Base-by-base conservation (phyloP, 257 asterid genomes). In the Fraxinus cuspidata region DNA sequence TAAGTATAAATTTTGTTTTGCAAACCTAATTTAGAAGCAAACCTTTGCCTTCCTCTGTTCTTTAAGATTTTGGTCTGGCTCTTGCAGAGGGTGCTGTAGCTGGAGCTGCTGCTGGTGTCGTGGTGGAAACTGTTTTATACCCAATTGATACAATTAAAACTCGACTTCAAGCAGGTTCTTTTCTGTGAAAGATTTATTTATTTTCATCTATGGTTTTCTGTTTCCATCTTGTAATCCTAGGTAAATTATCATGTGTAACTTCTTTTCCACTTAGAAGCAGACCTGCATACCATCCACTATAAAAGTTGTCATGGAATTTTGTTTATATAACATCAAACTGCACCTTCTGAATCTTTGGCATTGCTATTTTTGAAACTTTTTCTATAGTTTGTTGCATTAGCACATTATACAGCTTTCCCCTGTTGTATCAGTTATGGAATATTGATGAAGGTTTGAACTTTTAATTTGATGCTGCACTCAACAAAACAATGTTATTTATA, bases 61-160 rank as follows among this genome's bases (percentile, higher is more conserved):
- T 44, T 12, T 51, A 44, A 67, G 31, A 40, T 78, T 42, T 47
- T 58, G 16, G 47, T 78, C 5, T 35, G 77, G 78, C 11, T 44
- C 75, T 49, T 77, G 88, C 83, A 90, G 96, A 90, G 83, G 85
- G 93, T 79, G 93, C 92, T 76, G 73, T 90, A 49, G 88, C 92
- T 42, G 96, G 96, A 77, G 93, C 89, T 74, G 85, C 90, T 67
- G 93, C 96, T 83, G 96, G 96, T 71, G 84, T 81, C 19, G 83
- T 90, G 81, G 96, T 86, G 25, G 96, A 90, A 81, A 27, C 91
- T 80, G 89, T 70, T 80, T 76, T 90, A 37, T 90, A 90, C 77
- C 96, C 93, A 21, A 86, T 87, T 80, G 96, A 90, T 83, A 90
- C 96, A 56, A 90, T 90, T 70, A 90, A 90, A 82, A 90, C 96